Conservation (phyloP, 2,329 filamentous ascomycete genomes). For the Hymenoscyphus fructigenus region DNA sequence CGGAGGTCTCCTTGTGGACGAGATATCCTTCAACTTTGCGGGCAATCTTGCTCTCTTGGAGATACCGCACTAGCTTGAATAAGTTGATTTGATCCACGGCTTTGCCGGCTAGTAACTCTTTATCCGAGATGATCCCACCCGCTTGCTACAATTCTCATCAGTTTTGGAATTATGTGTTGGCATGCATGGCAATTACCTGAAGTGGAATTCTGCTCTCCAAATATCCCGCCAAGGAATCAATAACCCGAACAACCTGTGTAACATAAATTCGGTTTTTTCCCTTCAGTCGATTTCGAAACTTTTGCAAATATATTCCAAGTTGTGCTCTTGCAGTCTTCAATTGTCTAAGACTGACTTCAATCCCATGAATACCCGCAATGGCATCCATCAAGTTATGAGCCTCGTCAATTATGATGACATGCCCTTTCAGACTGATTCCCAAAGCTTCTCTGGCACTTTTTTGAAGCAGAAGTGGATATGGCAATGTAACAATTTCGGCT, state of each 20-base stretch:
- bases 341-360: constrained; percentile 71
- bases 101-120: constrained; percentile 74
- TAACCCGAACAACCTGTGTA: constrained; percentile 78
- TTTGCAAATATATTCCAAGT: constrained; percentile 78
- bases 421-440: constrained; percentile 79
- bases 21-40: constrained; percentile 93
- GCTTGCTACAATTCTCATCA: constrained; percentile 39
- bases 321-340: constrained; percentile 71
- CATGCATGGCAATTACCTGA: constrained; percentile 45
- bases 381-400: constrained; percentile 98
- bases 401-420: constrained; percentile 94
- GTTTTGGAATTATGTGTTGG: too few relatives aligned
- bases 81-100: constrained; percentile 95
- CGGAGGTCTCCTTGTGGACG: constrained; percentile 45
- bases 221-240: constrained; percentile 75
- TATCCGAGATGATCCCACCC: constrained; percentile 69
- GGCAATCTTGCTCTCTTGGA: constrained; percentile 88
- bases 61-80: constrained; percentile 81
- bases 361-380: constrained; percentile 81
- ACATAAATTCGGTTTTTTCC: constrained; percentile 91
- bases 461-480: constrained; percentile 88
- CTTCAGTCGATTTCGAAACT: constrained; percentile 84
- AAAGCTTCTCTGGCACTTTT: constrained; percentile 84
- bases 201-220: constrained; percentile 54
- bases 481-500: constrained; percentile 87